phyloP scores from a whole-genome alignment of 2,329 filamentous ascomycete species.

The Pseudogymnoascus sp. region DNA sequence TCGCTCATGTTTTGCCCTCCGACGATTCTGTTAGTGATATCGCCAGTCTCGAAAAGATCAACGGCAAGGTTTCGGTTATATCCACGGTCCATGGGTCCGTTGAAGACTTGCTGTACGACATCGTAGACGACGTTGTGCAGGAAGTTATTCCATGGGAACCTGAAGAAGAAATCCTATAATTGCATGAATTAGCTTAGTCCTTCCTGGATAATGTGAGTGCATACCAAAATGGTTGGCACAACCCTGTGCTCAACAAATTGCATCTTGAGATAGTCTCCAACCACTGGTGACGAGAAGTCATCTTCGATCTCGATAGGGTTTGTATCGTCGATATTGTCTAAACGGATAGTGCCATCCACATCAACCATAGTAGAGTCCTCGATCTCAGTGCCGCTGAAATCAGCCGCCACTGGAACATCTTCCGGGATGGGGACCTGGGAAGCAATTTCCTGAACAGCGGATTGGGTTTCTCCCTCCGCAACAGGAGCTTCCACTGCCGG shows the following conservation, averaged over 20 bases:
- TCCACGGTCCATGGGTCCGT: slow-evolving; percentile 92
- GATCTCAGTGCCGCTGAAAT: slow-evolving; percentile 8
- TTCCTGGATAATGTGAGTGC: slow-evolving; percentile 25
- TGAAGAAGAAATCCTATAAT: slow-evolving; percentile 85
- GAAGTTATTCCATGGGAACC: slow-evolving; percentile 99
- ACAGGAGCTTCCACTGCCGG: not conserved
- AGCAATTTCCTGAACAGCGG: not conserved
- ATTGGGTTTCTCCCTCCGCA: not conserved
- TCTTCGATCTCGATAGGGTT: not conserved
- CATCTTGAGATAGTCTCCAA: slow-evolving; percentile 90
- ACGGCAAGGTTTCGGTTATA: slow-evolving; percentile 86
- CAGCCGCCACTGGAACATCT: slow-evolving; percentile 28
- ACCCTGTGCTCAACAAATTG: slow-evolving; percentile 93
- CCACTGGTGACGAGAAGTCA: slow-evolving; percentile 51
- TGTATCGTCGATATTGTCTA: not conserved
- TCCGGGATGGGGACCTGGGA: not conserved
- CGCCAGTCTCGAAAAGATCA: slow-evolving; percentile 83
- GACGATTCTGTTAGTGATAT: slow-evolving; percentile 85
- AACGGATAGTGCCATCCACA: slow-evolving; percentile 1
- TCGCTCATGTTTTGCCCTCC: slow-evolving; percentile 83
- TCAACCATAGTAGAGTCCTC: not conserved
- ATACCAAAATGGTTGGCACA: slow-evolving; percentile 88
- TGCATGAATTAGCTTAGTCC: slow-evolving; percentile 15
- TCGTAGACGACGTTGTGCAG: slow-evolving; percentile 98
- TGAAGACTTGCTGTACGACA: slow-evolving; percentile 97